Percentiles rank a stretch among this genome's conserved stretches.
phyloP scores from a whole-genome alignment of 2,329 filamentous ascomycete genomes.

The Zarea fungicola region DNA sequence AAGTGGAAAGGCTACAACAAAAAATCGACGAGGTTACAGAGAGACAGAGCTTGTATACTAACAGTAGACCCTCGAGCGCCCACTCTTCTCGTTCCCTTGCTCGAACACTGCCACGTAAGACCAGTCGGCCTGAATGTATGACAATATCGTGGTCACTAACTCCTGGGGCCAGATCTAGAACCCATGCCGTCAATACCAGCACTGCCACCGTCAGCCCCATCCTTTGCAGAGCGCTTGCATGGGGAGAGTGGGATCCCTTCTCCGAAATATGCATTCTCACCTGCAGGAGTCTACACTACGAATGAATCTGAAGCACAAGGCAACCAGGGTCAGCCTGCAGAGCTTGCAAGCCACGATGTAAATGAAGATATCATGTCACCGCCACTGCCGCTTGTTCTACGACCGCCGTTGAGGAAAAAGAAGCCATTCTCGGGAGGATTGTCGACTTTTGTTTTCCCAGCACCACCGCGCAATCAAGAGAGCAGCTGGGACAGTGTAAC shows the following conservation, averaged over 20 bases:
- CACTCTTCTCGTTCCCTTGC: constrained; percentile 40
- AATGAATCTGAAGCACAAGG: constrained; percentile 9
- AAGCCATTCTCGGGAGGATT: constrained; percentile 57
- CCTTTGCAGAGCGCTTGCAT: constrained; percentile 52
- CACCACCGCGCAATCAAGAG: constrained; percentile 31
- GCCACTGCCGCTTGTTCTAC: constrained; percentile 52
- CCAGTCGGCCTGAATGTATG: no score
- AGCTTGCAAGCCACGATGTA: constrained; percentile 12
- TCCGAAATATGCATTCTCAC: constrained; percentile 22
- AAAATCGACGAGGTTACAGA: constrained; percentile 57
- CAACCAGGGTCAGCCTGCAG: background rate
- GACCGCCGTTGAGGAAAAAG: constrained; percentile 59
- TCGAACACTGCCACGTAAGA: constrained; percentile 27
- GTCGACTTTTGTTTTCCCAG: constrained; percentile 53
- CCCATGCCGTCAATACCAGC: constrained; percentile 53
- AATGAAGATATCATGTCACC: constrained; percentile 33
- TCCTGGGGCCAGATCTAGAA: constrained; percentile 28
- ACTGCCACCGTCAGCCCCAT: constrained; percentile 51
- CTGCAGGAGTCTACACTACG: constrained; percentile 23
- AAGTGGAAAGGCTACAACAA: constrained; percentile 53
- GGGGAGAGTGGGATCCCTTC: constrained; percentile 36
- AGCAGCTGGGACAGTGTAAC: constrained; percentile 47
- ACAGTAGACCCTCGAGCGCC: constrained; percentile 48
- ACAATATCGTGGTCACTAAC: no score
- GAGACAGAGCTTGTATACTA: constrained; percentile 52